Conservation (phyloP, 73 alveolate species). For the Urostyla sp. region DNA sequence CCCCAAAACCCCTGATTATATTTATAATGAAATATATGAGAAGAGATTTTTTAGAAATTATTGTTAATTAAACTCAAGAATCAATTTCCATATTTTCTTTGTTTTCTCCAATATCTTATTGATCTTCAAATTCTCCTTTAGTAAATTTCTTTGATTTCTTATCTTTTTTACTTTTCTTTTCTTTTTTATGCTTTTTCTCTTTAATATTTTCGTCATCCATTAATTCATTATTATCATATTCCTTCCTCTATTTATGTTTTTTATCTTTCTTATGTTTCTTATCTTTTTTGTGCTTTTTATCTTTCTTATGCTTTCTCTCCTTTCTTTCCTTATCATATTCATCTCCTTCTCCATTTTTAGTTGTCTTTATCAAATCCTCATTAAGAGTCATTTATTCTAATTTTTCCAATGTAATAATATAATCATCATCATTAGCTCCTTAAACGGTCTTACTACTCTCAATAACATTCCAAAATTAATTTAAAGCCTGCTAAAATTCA, state of each 20-base stretch:
- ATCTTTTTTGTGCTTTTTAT: constrained; percentile 37
- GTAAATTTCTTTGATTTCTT: not conserved
- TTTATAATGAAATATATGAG: not conserved
- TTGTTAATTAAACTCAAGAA: not conserved
- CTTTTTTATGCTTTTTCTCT: constrained; percentile 16
- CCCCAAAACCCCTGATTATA: too few relatives aligned
- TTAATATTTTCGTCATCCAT: not conserved
- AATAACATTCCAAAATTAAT: not conserved
- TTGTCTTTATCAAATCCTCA: not conserved
- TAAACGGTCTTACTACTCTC: not conserved
- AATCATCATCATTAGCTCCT: not conserved
- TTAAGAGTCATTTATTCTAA: not conserved
- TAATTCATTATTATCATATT: not conserved
- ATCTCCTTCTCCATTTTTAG: constrained; percentile 32
- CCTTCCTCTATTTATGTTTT: constrained; percentile 29
- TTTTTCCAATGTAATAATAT: not conserved
- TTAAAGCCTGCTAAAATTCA: not conserved
- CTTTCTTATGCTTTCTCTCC: not conserved
- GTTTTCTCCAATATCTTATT: not conserved
- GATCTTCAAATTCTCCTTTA: not conserved
- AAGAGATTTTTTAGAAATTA: not conserved
- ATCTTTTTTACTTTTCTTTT: not conserved
- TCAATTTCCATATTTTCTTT: not conserved
- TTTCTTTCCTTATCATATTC: not conserved
- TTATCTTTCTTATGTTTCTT: constrained; percentile 5